Evolutionary conservation across 2,329 filamentous ascomycete genomes (phyloP).

Genomic region (Trichophyton verrucosum): DNA sequence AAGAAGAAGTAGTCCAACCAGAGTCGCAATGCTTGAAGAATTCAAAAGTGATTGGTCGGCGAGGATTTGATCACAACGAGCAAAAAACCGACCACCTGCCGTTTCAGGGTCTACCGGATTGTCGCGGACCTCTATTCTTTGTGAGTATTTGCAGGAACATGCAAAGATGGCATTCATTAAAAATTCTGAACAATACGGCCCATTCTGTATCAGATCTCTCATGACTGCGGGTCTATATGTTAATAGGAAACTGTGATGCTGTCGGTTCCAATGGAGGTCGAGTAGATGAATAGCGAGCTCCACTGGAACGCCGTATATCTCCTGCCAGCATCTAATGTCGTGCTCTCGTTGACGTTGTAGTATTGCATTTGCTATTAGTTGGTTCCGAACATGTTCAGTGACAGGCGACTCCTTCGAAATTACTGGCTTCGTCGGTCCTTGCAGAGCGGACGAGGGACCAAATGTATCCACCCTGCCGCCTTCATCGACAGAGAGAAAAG

Average conservation of each 20-base stretch:
- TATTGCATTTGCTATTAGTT: conserved; percentile 16
- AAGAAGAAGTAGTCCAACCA: conserved; percentile 24
- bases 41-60: conserved; percentile 23
- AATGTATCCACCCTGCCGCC: conserved; percentile 12
- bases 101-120: conserved; percentile 25
- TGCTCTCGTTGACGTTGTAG: conserved; percentile 16
- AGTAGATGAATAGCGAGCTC: conserved; percentile 28
- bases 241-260: conserved; percentile 28
- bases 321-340: conserved; percentile 11
- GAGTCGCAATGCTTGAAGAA: conserved; percentile 28
- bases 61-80: conserved; percentile 28
- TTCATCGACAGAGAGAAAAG: conserved; percentile 14
- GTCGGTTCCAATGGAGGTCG: conserved; percentile 30
- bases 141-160: conserved; percentile 29
- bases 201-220: conserved; percentile 24
- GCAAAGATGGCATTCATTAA: conserved; percentile 34
- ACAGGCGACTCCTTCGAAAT: conserved; percentile 8
- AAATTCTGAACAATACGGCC: conserved; percentile 28
- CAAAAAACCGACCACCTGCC: conserved; percentile 28
- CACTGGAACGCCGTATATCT: conserved; percentile 14
- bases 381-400: conserved; percentile 15
- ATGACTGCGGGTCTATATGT: conserved; percentile 31
- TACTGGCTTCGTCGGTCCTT: conserved; percentile 12
- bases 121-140: conserved; percentile 24
- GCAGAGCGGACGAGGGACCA: conserved; percentile 12